These are phyloP conservation scores for Kurtzmaniella quercitrusa DNA, from an alignment of 1,139 yeast genomes.

Conservation along the genomic window DNA sequence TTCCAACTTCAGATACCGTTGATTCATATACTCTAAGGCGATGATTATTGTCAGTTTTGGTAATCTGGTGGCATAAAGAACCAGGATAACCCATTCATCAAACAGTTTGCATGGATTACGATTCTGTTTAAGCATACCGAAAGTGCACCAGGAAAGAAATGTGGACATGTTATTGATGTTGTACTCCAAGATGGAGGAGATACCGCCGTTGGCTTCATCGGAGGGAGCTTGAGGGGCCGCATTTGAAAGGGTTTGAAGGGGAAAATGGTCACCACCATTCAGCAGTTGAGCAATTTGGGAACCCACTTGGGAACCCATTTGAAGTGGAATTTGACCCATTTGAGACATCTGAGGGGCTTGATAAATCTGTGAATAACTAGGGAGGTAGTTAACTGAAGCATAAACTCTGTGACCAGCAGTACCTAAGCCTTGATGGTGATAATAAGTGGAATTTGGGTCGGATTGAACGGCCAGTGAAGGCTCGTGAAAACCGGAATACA, in stretches of 20 bases:
- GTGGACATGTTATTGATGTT: slow-evolving; percentile 73
- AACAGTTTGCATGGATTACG: slow-evolving; percentile 52
- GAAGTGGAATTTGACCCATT: not conserved
- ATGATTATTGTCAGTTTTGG: slow-evolving; percentile 78
- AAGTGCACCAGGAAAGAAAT: slow-evolving; percentile 65
- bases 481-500: slow-evolving; percentile 1
- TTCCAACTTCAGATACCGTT: slow-evolving; percentile 28
- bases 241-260: slow-evolving; percentile 2
- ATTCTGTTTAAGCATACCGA: slow-evolving; percentile 51
- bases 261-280: too few species aligned
- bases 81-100: slow-evolving; percentile 58
- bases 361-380: slow-evolving; percentile 12
- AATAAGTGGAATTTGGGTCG: slow-evolving; percentile 9
- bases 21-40: slow-evolving; percentile 71
- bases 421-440: slow-evolving; percentile 27
- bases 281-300: not conserved
- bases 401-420: slow-evolving; percentile 38
- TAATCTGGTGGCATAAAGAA: slow-evolving; percentile 83
- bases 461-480: slow-evolving; percentile 11
- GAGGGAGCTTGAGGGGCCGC: slow-evolving; percentile 10
- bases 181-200: slow-evolving; percentile 72
- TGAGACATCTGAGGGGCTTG: not conserved
- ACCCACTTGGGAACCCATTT: too few species aligned
- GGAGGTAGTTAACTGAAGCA: slow-evolving; percentile 24
- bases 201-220: slow-evolving; percentile 57